These are phyloP conservation scores for Periconia sp. DNA, from an alignment of 2,329 filamentous ascomycete genomes.

Conservation along the genomic window DNA sequence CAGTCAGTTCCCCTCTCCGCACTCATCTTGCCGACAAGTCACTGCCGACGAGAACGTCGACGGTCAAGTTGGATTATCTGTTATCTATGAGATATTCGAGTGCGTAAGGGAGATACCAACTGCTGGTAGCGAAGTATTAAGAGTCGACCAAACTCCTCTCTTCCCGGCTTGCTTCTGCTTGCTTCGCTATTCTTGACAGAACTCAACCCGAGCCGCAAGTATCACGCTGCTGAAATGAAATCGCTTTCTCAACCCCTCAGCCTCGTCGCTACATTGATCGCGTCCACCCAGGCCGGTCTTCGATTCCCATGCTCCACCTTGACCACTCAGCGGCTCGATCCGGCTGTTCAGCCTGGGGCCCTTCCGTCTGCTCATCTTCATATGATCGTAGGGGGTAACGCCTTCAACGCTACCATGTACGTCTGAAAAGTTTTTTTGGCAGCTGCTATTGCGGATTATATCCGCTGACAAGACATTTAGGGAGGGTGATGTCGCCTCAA, in stretches of 20 bases:
- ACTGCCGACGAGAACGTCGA: too few species aligned
- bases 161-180: too few species aligned
- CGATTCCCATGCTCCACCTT: conserved; percentile 31
- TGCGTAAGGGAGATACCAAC: too few species aligned
- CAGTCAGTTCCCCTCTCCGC: too few species aligned
- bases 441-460: too few species aligned
- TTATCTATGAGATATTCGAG: too few species aligned
- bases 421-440: background rate
- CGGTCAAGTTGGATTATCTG: too few species aligned
- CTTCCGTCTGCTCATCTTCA: conserved; percentile 26
- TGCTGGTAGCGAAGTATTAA: too few species aligned
- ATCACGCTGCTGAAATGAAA: conserved; percentile 17
- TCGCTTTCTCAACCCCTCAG: conserved; percentile 16
- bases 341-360: conserved; percentile 21
- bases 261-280: conserved; percentile 11
- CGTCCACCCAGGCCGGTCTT: conserved; percentile 23
- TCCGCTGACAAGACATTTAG: too few species aligned
- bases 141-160: too few species aligned
- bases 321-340: conserved; percentile 27
- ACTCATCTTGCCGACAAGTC: too few species aligned
- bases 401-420: conserved; percentile 16
- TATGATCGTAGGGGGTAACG: conserved; percentile 6
- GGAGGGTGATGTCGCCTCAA: conserved; percentile 20
- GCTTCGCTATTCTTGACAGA: too few species aligned
- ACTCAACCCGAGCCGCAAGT: background rate